Percentiles rank a stretch among this genome's conserved stretches.
Evolutionary conservation across 2,329 filamentous ascomycete genomes (phyloP).

Genomic region (Iodosphaeria phyllophila): DNA sequence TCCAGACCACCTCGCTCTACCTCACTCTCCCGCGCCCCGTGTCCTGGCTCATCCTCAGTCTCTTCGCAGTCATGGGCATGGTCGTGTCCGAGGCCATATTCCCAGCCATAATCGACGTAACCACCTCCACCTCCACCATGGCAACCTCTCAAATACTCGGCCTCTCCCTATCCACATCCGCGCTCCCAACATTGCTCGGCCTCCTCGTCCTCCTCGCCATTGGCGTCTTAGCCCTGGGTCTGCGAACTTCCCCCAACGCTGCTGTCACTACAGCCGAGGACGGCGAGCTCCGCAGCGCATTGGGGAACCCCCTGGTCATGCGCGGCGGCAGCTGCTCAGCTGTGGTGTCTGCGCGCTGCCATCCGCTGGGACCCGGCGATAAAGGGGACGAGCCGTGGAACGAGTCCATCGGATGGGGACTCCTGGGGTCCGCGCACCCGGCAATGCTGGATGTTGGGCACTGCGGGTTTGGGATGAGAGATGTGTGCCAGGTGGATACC

Average conservation of each 20-base stretch:
- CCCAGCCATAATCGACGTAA: constrained; percentile 10
- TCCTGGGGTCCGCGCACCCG: too few species aligned
- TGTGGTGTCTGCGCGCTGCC: constrained; percentile 30
- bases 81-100: constrained; percentile 26
- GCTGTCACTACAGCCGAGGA: too few species aligned
- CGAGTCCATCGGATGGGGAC: too few species aligned
- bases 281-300: too few species aligned
- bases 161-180: constrained; percentile 23
- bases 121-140: constrained; percentile 4
- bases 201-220: constrained; percentile 18
- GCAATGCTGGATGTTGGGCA: too few species aligned
- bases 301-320: constrained; percentile 29
- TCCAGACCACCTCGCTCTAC: constrained; percentile 26
- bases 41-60: constrained; percentile 23
- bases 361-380: too few species aligned
- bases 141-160: constrained; percentile 8
- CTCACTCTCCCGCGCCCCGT: constrained; percentile 28
- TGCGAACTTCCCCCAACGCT: constrained; percentile 19
- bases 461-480: too few species aligned
- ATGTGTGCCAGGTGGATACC: too few species aligned
- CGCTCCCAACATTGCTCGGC: constrained; percentile 21
- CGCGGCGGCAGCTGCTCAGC: constrained; percentile 29
- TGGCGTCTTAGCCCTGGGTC: constrained; percentile 18
- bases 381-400: too few species aligned
- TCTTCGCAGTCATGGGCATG: constrained; percentile 25